Evolutionary conservation across 164 flowering plant species (phyloP).

Genomic region (Santalum album): DNA sequence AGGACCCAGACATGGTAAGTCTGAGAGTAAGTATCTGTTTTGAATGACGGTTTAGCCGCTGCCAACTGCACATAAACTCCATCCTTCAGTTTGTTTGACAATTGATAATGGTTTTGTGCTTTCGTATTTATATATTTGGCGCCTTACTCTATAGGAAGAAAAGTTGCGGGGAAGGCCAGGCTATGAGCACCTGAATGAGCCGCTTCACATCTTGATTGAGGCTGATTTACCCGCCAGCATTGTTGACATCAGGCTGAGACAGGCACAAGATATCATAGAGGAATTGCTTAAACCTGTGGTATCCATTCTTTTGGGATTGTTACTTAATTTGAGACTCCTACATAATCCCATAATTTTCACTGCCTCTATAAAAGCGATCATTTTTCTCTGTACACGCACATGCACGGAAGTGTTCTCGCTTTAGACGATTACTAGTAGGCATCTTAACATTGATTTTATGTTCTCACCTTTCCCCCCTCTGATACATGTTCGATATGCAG

Average conservation of each 20-base stretch:
- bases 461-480: not conserved
- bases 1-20: constrained; percentile 90
- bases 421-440: too few relatives aligned
- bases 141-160: constrained; percentile 68
- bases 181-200: constrained; percentile 93
- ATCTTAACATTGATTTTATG: too few relatives aligned
- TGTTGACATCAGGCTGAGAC: constrained; percentile 72
- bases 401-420: too few relatives aligned
- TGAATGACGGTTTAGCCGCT: too few relatives aligned
- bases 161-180: constrained; percentile 92
- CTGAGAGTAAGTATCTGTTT: too few relatives aligned
- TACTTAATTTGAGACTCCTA: too few relatives aligned
- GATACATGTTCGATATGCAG: constrained; percentile 26
- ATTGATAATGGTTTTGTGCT: not conserved
- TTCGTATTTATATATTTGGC: constrained; percentile 6
- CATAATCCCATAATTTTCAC: too few relatives aligned
- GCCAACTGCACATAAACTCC: not conserved
- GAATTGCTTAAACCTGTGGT: constrained; percentile 99
- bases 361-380: too few relatives aligned
- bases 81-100: not conserved
- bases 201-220: constrained; percentile 86
- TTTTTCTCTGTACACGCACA: too few relatives aligned
- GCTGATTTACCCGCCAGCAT: constrained; percentile 83
- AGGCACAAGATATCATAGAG: constrained; percentile 84
- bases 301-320: constrained; percentile 12